Conservation (phyloP, 2,329 filamentous ascomycete genomes). For the Falciphora oryzae region DNA sequence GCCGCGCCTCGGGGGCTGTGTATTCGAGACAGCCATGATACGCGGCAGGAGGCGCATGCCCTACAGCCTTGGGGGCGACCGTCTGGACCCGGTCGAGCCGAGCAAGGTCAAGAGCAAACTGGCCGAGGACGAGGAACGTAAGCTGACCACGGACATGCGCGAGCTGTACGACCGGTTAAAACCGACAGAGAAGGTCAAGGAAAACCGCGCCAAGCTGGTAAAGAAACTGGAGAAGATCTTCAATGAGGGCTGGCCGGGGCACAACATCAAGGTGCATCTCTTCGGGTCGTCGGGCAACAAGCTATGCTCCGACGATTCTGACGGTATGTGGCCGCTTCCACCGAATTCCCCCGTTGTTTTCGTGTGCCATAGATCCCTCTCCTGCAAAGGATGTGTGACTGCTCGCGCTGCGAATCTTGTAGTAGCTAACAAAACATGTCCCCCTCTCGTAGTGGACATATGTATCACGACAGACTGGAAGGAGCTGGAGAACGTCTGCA, state of each 20-base stretch:
- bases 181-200: conserved; percentile 73
- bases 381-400: background rate
- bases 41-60: conserved; percentile 82
- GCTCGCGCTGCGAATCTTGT: background rate
- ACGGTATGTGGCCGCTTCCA: conserved; percentile 58
- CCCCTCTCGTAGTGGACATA: conserved; percentile 69
- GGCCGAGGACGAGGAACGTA: conserved; percentile 65
- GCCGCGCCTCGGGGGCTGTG: conserved; percentile 60
- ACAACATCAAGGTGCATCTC: conserved; percentile 82
- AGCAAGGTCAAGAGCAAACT: conserved; percentile 68
- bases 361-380: background rate
- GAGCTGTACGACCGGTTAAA: conserved; percentile 80
- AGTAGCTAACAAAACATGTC: background rate
- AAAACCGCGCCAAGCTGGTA: conserved; percentile 70
- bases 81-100: conserved; percentile 64
- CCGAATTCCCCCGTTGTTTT: background rate
- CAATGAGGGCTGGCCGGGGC: conserved; percentile 85
- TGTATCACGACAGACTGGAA: conserved; percentile 93
- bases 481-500: conserved; percentile 82
- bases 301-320: conserved; percentile 90
- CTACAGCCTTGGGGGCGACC: conserved; percentile 81
- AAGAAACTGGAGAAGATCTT: conserved; percentile 82
- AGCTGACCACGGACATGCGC: conserved; percentile 75
- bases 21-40: conserved; percentile 81
- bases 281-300: conserved; percentile 98